A percentile compares a stretch with the other conserved stretches of the same genome.
phyloP scores from a whole-genome alignment of 371 early-diverging fungal species.

The Thermomucor indicae-seudaticae region DNA sequence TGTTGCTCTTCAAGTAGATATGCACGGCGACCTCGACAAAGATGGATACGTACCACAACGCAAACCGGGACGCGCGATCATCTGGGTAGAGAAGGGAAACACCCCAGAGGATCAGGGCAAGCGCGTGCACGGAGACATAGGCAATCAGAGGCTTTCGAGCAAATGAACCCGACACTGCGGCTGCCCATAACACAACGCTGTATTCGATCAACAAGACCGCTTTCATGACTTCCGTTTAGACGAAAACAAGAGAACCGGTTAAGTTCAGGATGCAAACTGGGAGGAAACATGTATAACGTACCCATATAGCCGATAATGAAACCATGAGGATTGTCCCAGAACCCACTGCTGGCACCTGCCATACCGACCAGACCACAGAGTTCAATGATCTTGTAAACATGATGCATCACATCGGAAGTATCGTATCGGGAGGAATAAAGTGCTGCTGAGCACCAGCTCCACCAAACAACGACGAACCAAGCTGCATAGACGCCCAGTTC shows the following conservation, averaged over 20 bases:
- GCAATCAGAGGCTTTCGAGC: conserved; percentile 20
- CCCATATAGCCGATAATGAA: conserved; percentile 49
- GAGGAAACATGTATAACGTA: conserved; percentile 10
- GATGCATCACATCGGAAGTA: conserved; percentile 40
- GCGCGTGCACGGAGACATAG: conserved; percentile 34
- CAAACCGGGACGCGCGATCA: conserved; percentile 24
- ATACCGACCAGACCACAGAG: conserved; percentile 43
- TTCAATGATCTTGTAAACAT: conserved; percentile 43
- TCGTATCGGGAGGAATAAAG: conserved; percentile 49
- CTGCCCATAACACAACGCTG: conserved; percentile 20
- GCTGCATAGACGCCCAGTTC: conserved; percentile 41
- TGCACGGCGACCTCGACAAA: conserved; percentile 40
- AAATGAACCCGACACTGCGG: conserved; percentile 18
- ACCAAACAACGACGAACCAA: conserved; percentile 60
- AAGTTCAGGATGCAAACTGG: too few species aligned
- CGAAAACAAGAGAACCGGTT: too few species aligned
- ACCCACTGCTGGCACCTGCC: conserved; percentile 36
- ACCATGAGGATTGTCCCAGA: conserved; percentile 23
- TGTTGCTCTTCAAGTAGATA: conserved; percentile 35
- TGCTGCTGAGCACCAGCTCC: conserved; percentile 59
- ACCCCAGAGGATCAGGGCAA: conserved; percentile 51
- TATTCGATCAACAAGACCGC: conserved; percentile 36
- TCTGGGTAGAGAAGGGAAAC: conserved; percentile 27
- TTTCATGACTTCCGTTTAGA: conserved; percentile 31
- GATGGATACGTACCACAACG: conserved; percentile 51